A percentile compares a stretch with the other conserved stretches of the same genome.
Conservation (phyloP, 2,329 filamentous ascomycete species). For the Periglandula ipomoeae region DNA sequence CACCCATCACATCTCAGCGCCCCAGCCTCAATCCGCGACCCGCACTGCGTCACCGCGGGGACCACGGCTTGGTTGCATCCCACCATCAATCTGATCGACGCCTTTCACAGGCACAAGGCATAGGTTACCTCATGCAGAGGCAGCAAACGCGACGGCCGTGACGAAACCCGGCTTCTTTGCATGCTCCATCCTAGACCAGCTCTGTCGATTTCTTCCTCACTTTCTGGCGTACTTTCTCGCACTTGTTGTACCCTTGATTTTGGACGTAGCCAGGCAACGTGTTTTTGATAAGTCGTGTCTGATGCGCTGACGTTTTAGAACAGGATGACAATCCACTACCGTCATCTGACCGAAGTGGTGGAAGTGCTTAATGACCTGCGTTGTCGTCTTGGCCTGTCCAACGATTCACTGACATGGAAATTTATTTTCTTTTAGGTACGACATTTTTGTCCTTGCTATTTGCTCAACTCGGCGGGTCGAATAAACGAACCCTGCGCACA, state of each 20-base stretch:
- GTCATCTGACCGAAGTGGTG: neutral
- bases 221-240: neutral
- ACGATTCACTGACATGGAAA: neutral
- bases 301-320: neutral
- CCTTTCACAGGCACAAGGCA: neutral
- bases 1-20: no score
- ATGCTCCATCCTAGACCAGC: neutral
- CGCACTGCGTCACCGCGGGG: slow-evolving; percentile 17
- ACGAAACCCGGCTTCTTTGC: neutral
- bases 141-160: neutral
- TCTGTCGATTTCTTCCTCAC: neutral
- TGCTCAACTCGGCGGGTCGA: neutral
- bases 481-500: neutral
- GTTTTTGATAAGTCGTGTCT: neutral
- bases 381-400: neutral
- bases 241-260: neutral
- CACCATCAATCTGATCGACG: neutral
- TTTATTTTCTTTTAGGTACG: neutral
- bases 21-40: neutral
- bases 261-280: neutral
- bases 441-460: neutral
- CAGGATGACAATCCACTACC: neutral
- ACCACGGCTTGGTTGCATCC: slow-evolving; percentile 5
- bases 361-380: neutral
- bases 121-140: neutral